Base-by-base conservation (phyloP, 805 yeast genomes). In the Kuraishia hungarica region DNA sequence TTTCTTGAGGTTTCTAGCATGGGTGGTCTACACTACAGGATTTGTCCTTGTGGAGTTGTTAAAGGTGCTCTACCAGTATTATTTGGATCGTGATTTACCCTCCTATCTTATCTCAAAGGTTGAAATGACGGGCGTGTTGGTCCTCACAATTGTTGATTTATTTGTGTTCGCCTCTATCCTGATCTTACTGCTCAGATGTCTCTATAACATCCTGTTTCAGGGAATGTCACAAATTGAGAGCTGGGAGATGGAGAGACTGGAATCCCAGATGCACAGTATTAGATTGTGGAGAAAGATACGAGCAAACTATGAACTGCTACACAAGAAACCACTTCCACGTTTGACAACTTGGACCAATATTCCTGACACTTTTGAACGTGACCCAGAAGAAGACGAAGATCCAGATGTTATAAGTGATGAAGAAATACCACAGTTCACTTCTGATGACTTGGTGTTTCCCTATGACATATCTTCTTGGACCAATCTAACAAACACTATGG, bases 181-280 rank as follows among this genome's bases (percentile, higher is more conserved):
- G 0, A 60, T 87, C 2, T 72, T 94, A 55, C 72, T 83, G 20
- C 51, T 84, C 1, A 76, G 97, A 61, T 85, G 91, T 54, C 19
- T 86, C 1, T 66, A 73, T 47, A 82, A 83, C 63, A 72, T 82
- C 58, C 59, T 79, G 1, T 65, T 80, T 53, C 69, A 74, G 28
- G 97, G 97, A 24, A 85, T 81, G 79, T 84, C 97, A 1, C 96
- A 89, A 65, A 92, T 93, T 54, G 99, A 93, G 70, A 74, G 79
- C 1, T 93, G 99, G 99, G 98, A 93, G 63, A 68, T 75, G 68
- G 98, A 94, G 60, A 77, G 98, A 60, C 74, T 89, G 1, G 90
- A 83, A 53, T 72, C 83, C 2, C 87, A 87, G 59, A 79, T 83
- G 56, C 75, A 80, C 53, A 76, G 79, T 1, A 82, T 77, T 50